Evolutionary conservation across 352 stramenopile genomes (phyloP).

Genomic region (Pythium chondricola): DNA sequence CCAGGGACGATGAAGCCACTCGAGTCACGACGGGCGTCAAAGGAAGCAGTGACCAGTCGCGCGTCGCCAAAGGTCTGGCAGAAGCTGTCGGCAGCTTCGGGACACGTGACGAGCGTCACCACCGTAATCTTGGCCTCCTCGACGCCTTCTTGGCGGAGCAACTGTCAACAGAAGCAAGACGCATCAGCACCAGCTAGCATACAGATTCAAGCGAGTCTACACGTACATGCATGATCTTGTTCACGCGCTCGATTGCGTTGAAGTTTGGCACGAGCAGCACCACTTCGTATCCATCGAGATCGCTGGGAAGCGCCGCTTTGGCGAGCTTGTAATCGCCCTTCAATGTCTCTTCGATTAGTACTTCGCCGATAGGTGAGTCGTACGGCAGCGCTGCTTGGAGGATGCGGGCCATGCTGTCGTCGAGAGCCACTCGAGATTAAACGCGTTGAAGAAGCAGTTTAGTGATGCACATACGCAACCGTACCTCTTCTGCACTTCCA

Average conservation of each 20-base stretch:
- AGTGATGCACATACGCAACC: no score
- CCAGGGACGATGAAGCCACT: constrained; percentile 64
- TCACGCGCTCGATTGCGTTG: constrained; percentile 51
- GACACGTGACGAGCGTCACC: constrained; percentile 74
- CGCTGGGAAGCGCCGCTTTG: constrained; percentile 45
- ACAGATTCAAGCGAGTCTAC: not conserved
- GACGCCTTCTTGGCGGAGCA: constrained; percentile 65
- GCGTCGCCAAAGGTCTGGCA: constrained; percentile 75
- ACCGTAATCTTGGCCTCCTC: constrained; percentile 75
- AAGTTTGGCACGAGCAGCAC: constrained; percentile 66
- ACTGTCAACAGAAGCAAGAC: constrained; percentile 17
- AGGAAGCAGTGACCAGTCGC: constrained; percentile 71
- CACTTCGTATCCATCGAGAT: constrained; percentile 60
- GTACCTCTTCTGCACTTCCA: constrained; percentile 36
- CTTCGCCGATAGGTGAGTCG: constrained; percentile 51
- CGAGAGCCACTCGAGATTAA: no score
- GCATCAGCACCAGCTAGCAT: no score
- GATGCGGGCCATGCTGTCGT: constrained; percentile 20
- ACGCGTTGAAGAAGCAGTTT: no score
- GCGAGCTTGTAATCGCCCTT: constrained; percentile 30
- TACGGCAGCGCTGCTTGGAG: constrained; percentile 56
- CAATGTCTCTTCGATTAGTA: constrained; percentile 40
- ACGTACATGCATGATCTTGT: constrained; percentile 67
- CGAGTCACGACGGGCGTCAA: constrained; percentile 50
- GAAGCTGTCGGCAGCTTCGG: constrained; percentile 70